Evolutionary conservation across 2,329 filamentous ascomycete genomes (phyloP), one percentile per base, ranked within the genome.

Genomic region (Westerdykella aurantiaca): DNA sequence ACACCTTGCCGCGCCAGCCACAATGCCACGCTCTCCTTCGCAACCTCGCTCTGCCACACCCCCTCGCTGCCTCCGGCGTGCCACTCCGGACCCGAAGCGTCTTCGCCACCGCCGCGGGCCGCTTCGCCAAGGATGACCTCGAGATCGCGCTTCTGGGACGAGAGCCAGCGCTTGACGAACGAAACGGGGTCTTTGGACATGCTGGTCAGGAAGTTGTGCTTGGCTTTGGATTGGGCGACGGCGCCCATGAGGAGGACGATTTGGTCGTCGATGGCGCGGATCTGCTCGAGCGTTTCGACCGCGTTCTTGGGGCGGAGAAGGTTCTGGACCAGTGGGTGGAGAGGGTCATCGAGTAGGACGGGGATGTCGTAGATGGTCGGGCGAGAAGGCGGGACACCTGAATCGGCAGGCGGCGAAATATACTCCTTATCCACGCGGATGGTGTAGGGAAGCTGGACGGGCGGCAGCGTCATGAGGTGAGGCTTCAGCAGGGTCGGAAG

Each of bases 361-460:
- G 83, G 83, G 38, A 98, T 77, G 67, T 97, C 91, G 72, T 96
- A 96, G 56, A 97, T 76, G 5, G 90, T 96, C 1, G 88, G 83
- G 41, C 80, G 74, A 4, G 88, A 84, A 14, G 70, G 54, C 44
- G 82, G 72, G 53, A 81, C 82, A 45, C 63, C 63, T 61, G 91
- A 84, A 60, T 90, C 91, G 7, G 83, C 81, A 58, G 88, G 78
- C 18, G 69, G 68, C 4, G 62, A 60, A 44, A 73, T 69, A 57
- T 75, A 75, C 46, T 68, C 60, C 49, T 72, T 70, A 66, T 98
- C 93, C 34, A 96, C 86, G 46, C 91, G 88, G 63, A 98, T 93
- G 7, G 90, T 98, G 72, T 96, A 98, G 17, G 82, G 78, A 29
- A 98, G 79, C 58, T 85, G 83, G 60, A 96, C 79, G 0, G 93